Evolutionary conservation across 306 rosid genomes (phyloP), one percentile per base, ranked within the genome.

Genomic region (Quercus rubra): DNA sequence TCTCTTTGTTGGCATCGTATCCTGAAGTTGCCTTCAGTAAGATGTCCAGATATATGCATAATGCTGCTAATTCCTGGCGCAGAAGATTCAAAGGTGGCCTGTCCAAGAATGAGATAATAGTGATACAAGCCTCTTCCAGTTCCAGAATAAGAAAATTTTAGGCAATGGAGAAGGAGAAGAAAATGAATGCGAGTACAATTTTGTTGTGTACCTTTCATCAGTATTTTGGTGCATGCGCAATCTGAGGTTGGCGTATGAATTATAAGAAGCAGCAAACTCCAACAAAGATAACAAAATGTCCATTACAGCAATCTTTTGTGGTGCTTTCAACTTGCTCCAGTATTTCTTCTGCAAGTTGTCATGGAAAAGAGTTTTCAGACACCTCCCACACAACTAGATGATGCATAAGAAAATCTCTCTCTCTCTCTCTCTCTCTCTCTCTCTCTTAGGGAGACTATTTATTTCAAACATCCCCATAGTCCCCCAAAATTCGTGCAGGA

Each of bases 1-100:
- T 83, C 77, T 89, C 91, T 77, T 83, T 75, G 12, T 69, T 70
- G 41, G 78, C 71, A 66, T 83, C 83, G 75, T 87, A 79, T 78
- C 85, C 91, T 4, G 92, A 88, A 82, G 97, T 96, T 68, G 93
- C 83, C 81, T 91, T 96, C 73, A 90, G 98, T 79, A 96, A 86
- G 84, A 93, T 87, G 64, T 96, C 98, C 78, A 96, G 83, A 86
- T 96, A 96, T 85, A 96, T 78, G 79, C 87, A 79, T 61, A 98
- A 91, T 82, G 93, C 99, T 20, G 87, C 86, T 86, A 91, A 78
- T 85, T 96, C 99, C 88, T 96, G 99, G 77, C 99, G 93, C 71
- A 93, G 88, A 90, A 96, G 96, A 86, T 96, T 96, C 87, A 90
- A 66, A 63, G 99, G 99, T 72, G 99, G 97, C 97, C 99, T 96